Evolutionary conservation across 2,329 filamentous ascomycete species (phyloP).

Genomic region (Myriosclerotinia curreyana): DNA sequence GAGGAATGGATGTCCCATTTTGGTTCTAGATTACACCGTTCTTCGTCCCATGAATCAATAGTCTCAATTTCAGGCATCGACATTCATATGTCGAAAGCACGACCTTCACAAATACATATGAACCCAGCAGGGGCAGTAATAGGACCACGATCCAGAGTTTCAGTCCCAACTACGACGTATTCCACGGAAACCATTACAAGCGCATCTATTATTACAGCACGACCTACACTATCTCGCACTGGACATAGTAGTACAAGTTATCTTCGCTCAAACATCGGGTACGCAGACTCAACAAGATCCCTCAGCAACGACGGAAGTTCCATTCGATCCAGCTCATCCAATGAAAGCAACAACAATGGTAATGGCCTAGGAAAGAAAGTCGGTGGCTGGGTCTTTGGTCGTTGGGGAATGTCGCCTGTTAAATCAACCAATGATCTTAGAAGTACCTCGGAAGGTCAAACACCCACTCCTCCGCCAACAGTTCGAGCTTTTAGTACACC

Average conservation of each 20-base stretch:
- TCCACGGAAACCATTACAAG: conserved; percentile 56
- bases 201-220: conserved; percentile 52
- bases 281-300: conserved; percentile 35
- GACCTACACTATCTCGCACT: conserved; percentile 51
- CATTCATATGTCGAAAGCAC: conserved; percentile 75
- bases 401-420: conserved; percentile 56
- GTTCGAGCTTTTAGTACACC: conserved; percentile 38
- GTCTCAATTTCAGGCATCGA: conserved; percentile 85
- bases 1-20: conserved; percentile 38
- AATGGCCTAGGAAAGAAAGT: conserved; percentile 51
- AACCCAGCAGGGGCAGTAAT: conserved; percentile 48
- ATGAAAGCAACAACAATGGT: not conserved
- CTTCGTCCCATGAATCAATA: conserved; percentile 81
- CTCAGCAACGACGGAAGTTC: conserved; percentile 37
- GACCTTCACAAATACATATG: conserved; percentile 70
- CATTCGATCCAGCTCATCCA: conserved; percentile 37
- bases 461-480: conserved; percentile 11
- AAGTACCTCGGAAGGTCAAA: conserved; percentile 16
- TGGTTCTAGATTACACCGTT: conserved; percentile 56
- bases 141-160: conserved; percentile 47
- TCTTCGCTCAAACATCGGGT: conserved; percentile 54
- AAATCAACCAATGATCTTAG: conserved; percentile 35
- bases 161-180: conserved; percentile 43
- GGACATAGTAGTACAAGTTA: conserved; percentile 51
- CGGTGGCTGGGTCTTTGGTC: conserved; percentile 63